Evolutionary conservation across 1,139 yeast species (phyloP), one percentile per base, ranked within the genome.

Genomic region (Yamadazyma oceani): DNA sequence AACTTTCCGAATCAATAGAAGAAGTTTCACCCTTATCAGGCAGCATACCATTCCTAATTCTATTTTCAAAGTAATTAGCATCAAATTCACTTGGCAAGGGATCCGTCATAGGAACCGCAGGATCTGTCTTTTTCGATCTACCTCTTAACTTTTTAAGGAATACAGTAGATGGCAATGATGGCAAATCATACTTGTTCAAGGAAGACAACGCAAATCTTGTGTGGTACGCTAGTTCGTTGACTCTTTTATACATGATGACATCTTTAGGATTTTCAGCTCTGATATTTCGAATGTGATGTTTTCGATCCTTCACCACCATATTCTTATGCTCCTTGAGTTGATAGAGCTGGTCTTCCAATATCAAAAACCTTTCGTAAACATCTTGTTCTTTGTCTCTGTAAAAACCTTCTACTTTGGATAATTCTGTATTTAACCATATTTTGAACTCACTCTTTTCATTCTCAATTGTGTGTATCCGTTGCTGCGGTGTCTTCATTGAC

Each of bases 321-420:
- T 43, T 35, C 38, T 69, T 70, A 48, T 84, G 90, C 32, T 78
- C 80, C 38, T 78, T 67, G 42, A 86, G 55, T 44, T 79, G 82
- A 44, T 73, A 73, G 32, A 87, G 56, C 55, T 86, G 95, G 46
- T 79, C 85, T 49, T 84, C 85, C 16, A 87, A 55, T 8, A 82
- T 55, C 12, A 80, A 60, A 48, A 76, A 82, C 43, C 90, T 65
- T 40, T 78, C 78, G 33, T 79, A 70, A 0, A 75, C 79, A 29
- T 79, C 83, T 23, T 68, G 67, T 51, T 85, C 94, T 49, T 73
- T 79, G 31, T 73, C 78, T 32, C 57, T 62, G 55, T 74, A 86
- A 53, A 86, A 86, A 0, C 31, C 40, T 34, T 85, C 81, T 9
- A 86, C 83, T 53, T 81, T 84, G 3, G 36, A 42, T 16, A 82